These are phyloP conservation scores for Trichosporon sp. DNA, from an alignment of 1,284 basidiomycete species.

Conservation along the genomic window DNA sequence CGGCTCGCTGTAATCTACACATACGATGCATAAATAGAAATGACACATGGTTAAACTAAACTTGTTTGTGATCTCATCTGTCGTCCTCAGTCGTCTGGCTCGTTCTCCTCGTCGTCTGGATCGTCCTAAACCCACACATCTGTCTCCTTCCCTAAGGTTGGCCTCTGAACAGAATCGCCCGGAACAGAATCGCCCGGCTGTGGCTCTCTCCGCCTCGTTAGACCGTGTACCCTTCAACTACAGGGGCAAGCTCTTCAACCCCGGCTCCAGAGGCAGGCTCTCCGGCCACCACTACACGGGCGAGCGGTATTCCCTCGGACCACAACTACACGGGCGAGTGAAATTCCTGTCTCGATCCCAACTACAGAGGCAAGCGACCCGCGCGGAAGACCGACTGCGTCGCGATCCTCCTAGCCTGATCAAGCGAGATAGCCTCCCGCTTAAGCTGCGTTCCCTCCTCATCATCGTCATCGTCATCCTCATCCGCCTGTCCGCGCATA, in stretches of 20 bases:
- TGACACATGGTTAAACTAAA: background rate
- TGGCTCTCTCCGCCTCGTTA: no score
- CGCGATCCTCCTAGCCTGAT: conserved; percentile 64
- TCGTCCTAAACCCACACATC: no score
- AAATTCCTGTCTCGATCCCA: background rate
- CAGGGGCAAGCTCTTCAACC: no score
- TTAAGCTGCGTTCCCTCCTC: conserved; percentile 55
- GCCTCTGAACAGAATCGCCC: no score
- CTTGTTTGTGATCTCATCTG: no score
- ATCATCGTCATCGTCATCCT: conserved; percentile 52
- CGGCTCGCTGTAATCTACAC: background rate
- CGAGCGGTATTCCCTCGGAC: no score
- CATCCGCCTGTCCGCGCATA: conserved; percentile 52
- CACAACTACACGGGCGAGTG: no score
- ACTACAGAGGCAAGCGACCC: conserved; percentile 28
- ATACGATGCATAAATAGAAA: background rate
- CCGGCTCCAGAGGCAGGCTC: background rate
- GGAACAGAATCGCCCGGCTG: no score
- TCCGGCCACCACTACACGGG: conserved; percentile 6
- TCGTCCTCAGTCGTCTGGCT: no score
- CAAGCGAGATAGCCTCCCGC: conserved; percentile 76
- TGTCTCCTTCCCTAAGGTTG: no score
- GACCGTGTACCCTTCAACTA: no score
- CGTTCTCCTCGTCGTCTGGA: no score
- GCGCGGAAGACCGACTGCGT: conserved; percentile 51